These are phyloP conservation scores for Cucumis melo DNA, from an alignment of 306 rosid species.

Conservation along the genomic window DNA sequence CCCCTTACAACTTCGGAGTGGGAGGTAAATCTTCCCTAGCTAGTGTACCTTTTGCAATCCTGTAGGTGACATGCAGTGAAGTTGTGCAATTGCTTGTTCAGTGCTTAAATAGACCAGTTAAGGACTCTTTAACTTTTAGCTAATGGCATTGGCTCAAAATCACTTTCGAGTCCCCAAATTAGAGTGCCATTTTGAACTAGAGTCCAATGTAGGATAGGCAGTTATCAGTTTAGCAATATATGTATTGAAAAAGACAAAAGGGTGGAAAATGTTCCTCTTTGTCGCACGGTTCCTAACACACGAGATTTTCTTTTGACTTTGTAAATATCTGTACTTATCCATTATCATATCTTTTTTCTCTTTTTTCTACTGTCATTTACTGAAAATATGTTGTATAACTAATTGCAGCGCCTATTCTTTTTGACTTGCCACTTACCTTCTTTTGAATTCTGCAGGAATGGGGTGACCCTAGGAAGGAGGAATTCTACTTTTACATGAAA, in stretches of 20 bases:
- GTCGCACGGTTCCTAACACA: not conserved
- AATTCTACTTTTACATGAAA: slow-evolving; percentile 88
- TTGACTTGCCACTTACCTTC: not conserved
- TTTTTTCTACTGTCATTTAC: not conserved
- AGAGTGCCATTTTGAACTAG: not conserved
- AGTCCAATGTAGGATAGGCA: not conserved
- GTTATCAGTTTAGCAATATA: not conserved
- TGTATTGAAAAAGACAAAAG: not conserved
- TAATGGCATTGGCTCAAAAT: not conserved
- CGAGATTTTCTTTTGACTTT: not conserved
- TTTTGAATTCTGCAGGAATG: slow-evolving; percentile 62
- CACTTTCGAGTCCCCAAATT: not conserved
- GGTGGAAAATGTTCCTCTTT: not conserved
- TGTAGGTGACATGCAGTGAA: not conserved
- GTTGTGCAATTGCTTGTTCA: not conserved
- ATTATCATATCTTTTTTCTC: not conserved
- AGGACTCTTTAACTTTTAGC: not conserved
- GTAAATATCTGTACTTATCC: not conserved
- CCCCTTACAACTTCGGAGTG: slow-evolving; percentile 96
- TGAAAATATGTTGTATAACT: not conserved
- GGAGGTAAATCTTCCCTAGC: slow-evolving; percentile 46
- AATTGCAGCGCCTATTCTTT: not conserved
- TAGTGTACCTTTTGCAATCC: not conserved
- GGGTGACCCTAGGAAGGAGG: slow-evolving; percentile 95
- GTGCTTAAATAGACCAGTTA: not conserved